Evolutionary conservation across 257 asterid genomes (phyloP), one percentile per base, ranked within the genome.

Genomic region (Primulina eburnea): DNA sequence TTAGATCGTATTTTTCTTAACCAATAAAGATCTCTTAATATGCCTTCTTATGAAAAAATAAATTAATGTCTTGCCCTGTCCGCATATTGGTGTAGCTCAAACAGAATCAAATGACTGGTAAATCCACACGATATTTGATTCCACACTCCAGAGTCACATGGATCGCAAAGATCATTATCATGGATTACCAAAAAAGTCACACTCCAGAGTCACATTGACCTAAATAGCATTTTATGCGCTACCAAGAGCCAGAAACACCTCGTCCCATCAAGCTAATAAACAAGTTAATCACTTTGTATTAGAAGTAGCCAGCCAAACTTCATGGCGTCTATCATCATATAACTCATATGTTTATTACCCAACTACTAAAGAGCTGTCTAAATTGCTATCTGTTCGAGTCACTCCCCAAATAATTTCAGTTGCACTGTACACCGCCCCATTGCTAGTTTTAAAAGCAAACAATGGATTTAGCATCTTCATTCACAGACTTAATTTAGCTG

Each of bases 211-310:
- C 26, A 24, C 26, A 24, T 24, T 24, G 26, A 24, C 26, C 26
- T 24, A 24, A 24, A 24, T 24, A 24, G 26, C 26, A 24, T 24
- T 24, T 24, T 24, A 24, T 24, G 26, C 26, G 26, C 26, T 24
- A 24, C 26, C 26, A 24, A 24, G 26, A 24, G 26, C 26, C 26
- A 24, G 26, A 24, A 43, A 12, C 53, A 43, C n/a, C 0, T 12
- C 17, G 3, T 11, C 6, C 53, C 33, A 4, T 33, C 26, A 16
- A 24, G 30, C 16, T n/a, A 20, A 21, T 35, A 26, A 4, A 12
- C 52, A 21, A n/a, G 64, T 65, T 47, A 67, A 67, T 57, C 37
- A 60, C 71, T 40, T 40, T 38, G 53, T 43, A 67, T 34, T n/a
- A 72, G 56, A 72, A 71, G 29, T 52, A 55, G 60, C 8, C 20